Conservation (phyloP, 2,329 filamentous ascomycete species). For the Grosmannia huntii region DNA sequence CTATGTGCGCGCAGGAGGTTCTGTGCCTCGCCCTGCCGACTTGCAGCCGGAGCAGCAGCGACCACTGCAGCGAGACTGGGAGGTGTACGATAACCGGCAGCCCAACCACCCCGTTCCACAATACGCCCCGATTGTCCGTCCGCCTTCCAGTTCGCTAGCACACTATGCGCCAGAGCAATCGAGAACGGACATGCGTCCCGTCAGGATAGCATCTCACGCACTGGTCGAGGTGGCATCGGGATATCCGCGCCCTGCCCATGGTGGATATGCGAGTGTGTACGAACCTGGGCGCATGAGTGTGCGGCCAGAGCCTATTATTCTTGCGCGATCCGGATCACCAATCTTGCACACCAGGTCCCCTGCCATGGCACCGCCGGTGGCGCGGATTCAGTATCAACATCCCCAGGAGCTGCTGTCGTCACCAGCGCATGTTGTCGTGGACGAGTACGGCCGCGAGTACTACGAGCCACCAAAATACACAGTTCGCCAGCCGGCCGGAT, state of each 20-base stretch:
- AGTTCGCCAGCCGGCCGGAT: slow-evolving; percentile 19
- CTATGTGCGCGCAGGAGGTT: slow-evolving; percentile 14
- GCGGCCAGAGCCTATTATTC: slow-evolving; percentile 32
- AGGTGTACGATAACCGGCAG: slow-evolving; percentile 19
- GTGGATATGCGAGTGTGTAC: slow-evolving; percentile 27
- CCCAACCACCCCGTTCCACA: slow-evolving; percentile 19
- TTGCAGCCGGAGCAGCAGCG: slow-evolving; percentile 5
- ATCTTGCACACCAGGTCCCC: slow-evolving; percentile 26
- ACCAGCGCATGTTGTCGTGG: slow-evolving; percentile 56
- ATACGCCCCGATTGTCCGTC: slow-evolving; percentile 17
- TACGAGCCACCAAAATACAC: slow-evolving; percentile 43
- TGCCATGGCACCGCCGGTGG: slow-evolving; percentile 34
- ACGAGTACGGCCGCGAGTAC: slow-evolving; percentile 75
- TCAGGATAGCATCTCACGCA: slow-evolving; percentile 29
- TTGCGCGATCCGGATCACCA: slow-evolving; percentile 33
- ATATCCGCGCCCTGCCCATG: not conserved
- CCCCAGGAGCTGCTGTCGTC: not conserved
- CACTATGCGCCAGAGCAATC: slow-evolving; percentile 5
- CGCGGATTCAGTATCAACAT: slow-evolving; percentile 30
- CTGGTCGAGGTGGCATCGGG: slow-evolving; percentile 18
- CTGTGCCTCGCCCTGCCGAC: slow-evolving; percentile 12
- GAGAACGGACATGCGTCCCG: slow-evolving; percentile 16
- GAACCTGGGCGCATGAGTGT: slow-evolving; percentile 32
- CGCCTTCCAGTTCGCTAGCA: not conserved
- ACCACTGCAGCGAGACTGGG: slow-evolving; percentile 9